These are phyloP conservation scores for Lunularia cruciata DNA, from an alignment of 225 moss, liverwort and hornwort genomes.

Conservation along the genomic window DNA sequence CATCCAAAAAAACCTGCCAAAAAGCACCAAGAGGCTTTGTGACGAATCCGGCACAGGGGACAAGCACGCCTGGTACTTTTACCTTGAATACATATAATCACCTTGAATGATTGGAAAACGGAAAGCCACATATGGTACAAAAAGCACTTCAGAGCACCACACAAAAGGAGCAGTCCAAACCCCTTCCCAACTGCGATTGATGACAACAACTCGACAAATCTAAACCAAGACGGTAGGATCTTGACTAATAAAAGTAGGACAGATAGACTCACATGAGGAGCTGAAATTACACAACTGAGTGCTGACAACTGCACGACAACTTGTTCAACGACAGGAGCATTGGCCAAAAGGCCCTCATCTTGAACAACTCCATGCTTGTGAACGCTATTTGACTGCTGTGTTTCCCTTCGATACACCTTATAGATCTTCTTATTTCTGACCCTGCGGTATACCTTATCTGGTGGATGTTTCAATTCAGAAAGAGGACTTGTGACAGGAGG, in stretches of 20 bases:
- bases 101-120: neutral
- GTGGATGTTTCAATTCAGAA: conserved; percentile 43
- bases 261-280: conserved; percentile 48
- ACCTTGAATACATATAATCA: neutral
- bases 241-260: conserved; percentile 19
- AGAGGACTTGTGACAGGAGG: conserved; percentile 33
- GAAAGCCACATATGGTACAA: neutral
- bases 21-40: conserved; percentile 34
- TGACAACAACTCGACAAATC: neutral
- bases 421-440: conserved; percentile 37
- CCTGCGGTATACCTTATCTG: conserved; percentile 51
- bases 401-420: conserved; percentile 48
- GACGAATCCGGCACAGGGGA: conserved; percentile 23
- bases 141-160: neutral
- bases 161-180: neutral
- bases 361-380: conserved; percentile 35
- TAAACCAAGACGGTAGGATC: conserved; percentile 3
- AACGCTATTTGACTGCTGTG: conserved; percentile 34
- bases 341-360: conserved; percentile 34
- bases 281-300: conserved; percentile 32
- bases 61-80: neutral
- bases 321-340: conserved; percentile 31
- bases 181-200: too few species aligned
- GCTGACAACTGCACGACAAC: conserved; percentile 36
- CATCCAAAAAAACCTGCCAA: conserved; percentile 43